A percentile compares a stretch with the other conserved stretches of the same genome.
Conservation (phyloP, 2,329 filamentous ascomycete genomes). For the Allantophomopsis lycopodina region DNA sequence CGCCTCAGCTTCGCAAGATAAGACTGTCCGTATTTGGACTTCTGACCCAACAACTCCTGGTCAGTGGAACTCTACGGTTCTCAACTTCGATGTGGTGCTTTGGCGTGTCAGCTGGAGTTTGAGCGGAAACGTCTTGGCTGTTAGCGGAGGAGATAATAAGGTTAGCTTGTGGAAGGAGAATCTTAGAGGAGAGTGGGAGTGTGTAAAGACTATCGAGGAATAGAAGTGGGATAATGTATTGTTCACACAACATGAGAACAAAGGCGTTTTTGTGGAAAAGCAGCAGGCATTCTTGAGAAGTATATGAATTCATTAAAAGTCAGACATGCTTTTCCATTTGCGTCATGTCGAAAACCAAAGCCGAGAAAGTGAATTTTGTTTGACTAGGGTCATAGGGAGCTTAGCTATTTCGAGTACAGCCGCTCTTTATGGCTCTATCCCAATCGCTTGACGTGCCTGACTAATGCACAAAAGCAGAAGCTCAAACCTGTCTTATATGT, state of each 20-base stretch:
- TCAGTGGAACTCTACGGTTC: conserved; percentile 73
- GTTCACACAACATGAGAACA: conserved; percentile 1
- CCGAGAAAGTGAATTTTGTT: no score
- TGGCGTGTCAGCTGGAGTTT: conserved; percentile 98
- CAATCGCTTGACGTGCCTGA: no score
- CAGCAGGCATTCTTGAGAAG: conserved; percentile 3
- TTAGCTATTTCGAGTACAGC: no score
- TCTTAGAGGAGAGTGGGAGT: conserved; percentile 90
- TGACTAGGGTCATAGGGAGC: no score
- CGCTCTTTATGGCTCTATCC: no score
- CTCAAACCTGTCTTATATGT: no score
- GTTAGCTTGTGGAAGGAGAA: conserved; percentile 99
- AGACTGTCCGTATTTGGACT: conserved; percentile 96
- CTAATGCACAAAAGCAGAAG: no score
- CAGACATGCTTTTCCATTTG: no score
- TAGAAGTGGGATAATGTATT: conserved; percentile 22
- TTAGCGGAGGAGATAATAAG: conserved; percentile 90
- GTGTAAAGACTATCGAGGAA: conserved; percentile 92
- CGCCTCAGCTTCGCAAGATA: conserved; percentile 87
- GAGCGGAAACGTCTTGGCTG: conserved; percentile 89
- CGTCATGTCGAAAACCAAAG: no score
- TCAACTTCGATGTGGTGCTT: conserved; percentile 78
- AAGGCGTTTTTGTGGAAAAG: conserved; percentile 4
- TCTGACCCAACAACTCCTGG: conserved; percentile 50
- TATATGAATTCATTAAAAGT: no score